Evolutionary conservation across 148 eudicot genomes (phyloP).

Genomic region (Gaultheria prostrata): DNA sequence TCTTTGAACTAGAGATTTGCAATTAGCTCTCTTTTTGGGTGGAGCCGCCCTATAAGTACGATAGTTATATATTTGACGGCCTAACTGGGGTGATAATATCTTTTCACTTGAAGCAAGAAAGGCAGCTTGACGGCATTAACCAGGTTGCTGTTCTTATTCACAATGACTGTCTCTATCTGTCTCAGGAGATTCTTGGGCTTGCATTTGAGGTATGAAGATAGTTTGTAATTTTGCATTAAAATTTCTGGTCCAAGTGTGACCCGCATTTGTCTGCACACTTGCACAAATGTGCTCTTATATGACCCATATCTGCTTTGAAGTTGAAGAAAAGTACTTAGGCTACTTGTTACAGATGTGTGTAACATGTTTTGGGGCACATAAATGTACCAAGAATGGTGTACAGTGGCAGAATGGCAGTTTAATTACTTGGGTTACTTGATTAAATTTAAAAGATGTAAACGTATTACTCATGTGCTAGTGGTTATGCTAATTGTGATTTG

Average conservation of each 20-base stretch:
- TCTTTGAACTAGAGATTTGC: neutral
- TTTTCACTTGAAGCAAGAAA: slow-evolving; percentile 68
- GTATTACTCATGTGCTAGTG: neutral
- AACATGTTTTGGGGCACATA: neutral
- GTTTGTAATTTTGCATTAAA: neutral
- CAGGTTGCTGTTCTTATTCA: slow-evolving; percentile 91
- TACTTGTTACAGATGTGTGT: neutral
- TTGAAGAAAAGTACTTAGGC: neutral
- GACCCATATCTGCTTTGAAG: neutral
- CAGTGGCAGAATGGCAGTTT: neutral
- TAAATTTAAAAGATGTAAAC: slow-evolving; percentile 10
- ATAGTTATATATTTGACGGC: neutral
- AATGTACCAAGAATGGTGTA: neutral
- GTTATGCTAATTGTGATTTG: neutral
- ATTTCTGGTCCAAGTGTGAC: neutral
- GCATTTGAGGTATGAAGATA: slow-evolving; percentile 69
- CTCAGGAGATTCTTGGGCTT: slow-evolving; percentile 85
- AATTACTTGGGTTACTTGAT: neutral
- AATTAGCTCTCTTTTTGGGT: neutral
- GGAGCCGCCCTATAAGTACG: neutral
- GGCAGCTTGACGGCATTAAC: slow-evolving; percentile 83
- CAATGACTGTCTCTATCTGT: slow-evolving; percentile 90
- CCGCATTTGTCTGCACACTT: neutral
- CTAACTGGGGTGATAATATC: slow-evolving; percentile 18
- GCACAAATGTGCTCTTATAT: slow-evolving; percentile 8